Base-by-base conservation (phyloP, 23 red algal genomes). In the Agarophyton chilense region DNA sequence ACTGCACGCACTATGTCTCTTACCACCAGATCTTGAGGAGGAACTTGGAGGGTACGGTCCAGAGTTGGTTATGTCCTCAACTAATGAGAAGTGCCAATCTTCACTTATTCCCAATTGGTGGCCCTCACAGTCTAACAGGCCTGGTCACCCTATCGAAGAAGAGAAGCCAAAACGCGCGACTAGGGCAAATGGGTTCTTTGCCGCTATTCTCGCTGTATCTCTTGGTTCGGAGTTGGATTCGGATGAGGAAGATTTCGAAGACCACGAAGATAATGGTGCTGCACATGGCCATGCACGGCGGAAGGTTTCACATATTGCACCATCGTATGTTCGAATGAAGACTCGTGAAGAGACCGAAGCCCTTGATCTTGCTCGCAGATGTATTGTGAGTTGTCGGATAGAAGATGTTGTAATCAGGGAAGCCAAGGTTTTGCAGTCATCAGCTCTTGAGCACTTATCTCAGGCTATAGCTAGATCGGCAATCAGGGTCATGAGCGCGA, bases 351-450 rank as follows among this genome's bases (percentile, higher is more conserved):
- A 90, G 49, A 61, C 49, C 10, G 94, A 96, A 74, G 94, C 94
- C 16, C 50, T 52, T 18, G 88, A 90, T 26, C 90, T 96, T 56
- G 94, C 87, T n/a, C 53, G 81, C 19, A 96, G 89, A 82, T 93
- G 85, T 32, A 81, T 96, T 28, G 78, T 56, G 21, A 89, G 78
- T 19, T 91, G 94, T 77, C 72, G 79, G 43, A 80, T 91, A 43
- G 94, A 90, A 66, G 85, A 96, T 32, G 81, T 91, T 21, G 62
- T 96, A 28, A 90, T 96, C 45, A 86, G 66, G 38, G 94, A 96
- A 34, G 88, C 85, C 25, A 89, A 91, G 66, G 77, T 96, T 25
- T 77, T 96, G 29, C 87, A 82, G 47, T 89, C 81, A 53, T 76
- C 61, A 28, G 66, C 94, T 21, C 54, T 96, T 26, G 82, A 74